Evolutionary conservation across 768 basidiomycete genomes (phyloP), one percentile per base, ranked within the genome.

Genomic region (Lentinula guzmanii): DNA sequence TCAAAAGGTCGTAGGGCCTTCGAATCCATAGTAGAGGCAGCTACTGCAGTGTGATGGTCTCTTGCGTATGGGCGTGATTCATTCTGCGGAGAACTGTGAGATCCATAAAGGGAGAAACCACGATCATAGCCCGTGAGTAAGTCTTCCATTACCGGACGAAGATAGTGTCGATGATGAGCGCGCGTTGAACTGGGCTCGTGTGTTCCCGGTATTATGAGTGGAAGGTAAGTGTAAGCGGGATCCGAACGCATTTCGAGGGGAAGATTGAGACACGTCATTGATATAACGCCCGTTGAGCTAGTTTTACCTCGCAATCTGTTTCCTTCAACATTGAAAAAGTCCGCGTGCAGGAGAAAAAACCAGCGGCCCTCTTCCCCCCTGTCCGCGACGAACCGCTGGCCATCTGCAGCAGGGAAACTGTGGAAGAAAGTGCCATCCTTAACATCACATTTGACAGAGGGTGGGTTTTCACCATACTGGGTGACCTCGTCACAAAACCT

Each of bases 311-410:
- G n/a, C 13, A 43, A 13, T 4, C 45, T 11, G 10, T 60, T 60
- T 37, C 58, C 58, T 18, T 60, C 58, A 5, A 52, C 37, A 11
- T 35, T 51, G 45, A 60, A 60, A 31, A 62, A 62, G 28, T 62
- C 56, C 21, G 33, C 56, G 33, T 50, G 21, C 18, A 62, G 33
- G 5, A 50, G 21, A 33, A 62, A 62, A 21, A 62, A 52, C 61
- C 61, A 62, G 16, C 56, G 13, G 5, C 61, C 61, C 33, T 62
- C 61, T 11, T 18, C 31, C 5, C 21, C 55, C 4, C 61, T 43
- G 16, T 58, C 61, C 5, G 35, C 10, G 9, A 62, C 31, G 53
- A 57, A 62, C 1, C 28, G 37, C 10, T 21, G 1, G 33, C 55
- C 15, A 21, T 28, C 13, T 11, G 13, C n/a, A 5, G 16, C 15